Base-by-base conservation (phyloP, 495 filamentous ascomycete species). In the Cenococcum geophilum region DNA sequence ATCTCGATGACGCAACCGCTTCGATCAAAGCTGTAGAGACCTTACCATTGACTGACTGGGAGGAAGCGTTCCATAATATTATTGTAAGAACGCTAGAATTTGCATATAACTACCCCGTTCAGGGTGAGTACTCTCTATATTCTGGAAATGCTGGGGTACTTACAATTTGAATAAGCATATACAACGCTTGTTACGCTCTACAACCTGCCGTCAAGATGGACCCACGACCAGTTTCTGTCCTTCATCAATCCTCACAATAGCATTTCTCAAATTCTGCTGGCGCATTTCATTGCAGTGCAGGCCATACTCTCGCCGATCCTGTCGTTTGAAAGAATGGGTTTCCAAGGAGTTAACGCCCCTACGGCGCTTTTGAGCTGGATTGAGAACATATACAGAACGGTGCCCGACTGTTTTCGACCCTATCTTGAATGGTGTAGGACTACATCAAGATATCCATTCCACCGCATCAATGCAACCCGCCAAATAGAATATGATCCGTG, bases 261-360 rank as follows among this genome's bases (percentile, higher is more conserved):
- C 60, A 69, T 77, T 12, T 72, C 73, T 5, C 68, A 80, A 42
- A 68, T 85, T n/a, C 67, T 87, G 8, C 76, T 79, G 14, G 62
- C 81, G 37, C 83, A 86, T 73, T 85, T 82, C 73, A 77, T 85
- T 43, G 75, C 80, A 8, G 55, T 85, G 18, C 79, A 83, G 69
- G 73, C 79, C 55, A 77, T 85, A 68, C 80, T 85, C 78, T 76
- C 74, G 4, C 76, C 75, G 1, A 69, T 69, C 14, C 35, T 69
- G 40, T 18, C 12, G 40, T 56, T 65, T n/a, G 66, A 69, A 47
- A 45, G 66, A 45, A 58, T 63, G 18, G 63, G 66, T 8, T 69
- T 69, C 37, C 55, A 63, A 60, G 66, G 66, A 4, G 52, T 69
- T 11, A 53, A 69, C 34, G 66, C 66, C 1, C 66, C 66, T 37